phyloP scores from a whole-genome alignment of 345 rosid genomes.

The Bruguiera gymnorhiza region DNA sequence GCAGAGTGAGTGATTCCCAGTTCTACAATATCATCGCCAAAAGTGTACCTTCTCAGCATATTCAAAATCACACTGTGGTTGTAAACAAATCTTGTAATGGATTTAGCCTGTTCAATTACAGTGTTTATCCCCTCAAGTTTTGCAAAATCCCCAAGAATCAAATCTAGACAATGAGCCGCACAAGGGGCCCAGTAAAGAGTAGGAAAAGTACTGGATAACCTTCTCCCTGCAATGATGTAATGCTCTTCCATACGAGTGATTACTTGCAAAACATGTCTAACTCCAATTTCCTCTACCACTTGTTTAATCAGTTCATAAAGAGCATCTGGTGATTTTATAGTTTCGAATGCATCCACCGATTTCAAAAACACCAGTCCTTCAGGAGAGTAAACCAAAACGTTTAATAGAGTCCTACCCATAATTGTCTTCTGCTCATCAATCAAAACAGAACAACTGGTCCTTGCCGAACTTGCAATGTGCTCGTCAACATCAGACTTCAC shows the following conservation, averaged over 20 bases:
- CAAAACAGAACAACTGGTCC: conserved; percentile 28
- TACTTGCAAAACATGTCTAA: conserved; percentile 23
- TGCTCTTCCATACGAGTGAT: conserved; percentile 22
- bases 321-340: conserved; percentile 21
- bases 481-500: conserved; percentile 9
- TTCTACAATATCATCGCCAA: conserved; percentile 66
- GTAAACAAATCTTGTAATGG: conserved; percentile 28
- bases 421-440: conserved; percentile 21
- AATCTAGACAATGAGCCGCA: conserved; percentile 28
- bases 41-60: conserved; percentile 64
- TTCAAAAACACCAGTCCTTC: conserved; percentile 24
- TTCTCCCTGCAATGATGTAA: conserved; percentile 16
- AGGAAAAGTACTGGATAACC: conserved; percentile 14
- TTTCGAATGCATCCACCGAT: conserved; percentile 27
- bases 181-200: conserved; percentile 27
- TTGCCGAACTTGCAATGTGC: conserved; percentile 13
- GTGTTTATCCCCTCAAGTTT: conserved; percentile 18
- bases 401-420: conserved; percentile 21
- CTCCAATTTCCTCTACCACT: conserved; percentile 26
- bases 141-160: conserved; percentile 23
- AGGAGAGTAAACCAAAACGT: conserved; percentile 22
- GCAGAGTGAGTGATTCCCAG: conserved; percentile 50
- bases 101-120: conserved; percentile 21
- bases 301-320: conserved; percentile 21
- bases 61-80: conserved; percentile 53